These are phyloP conservation scores for Hanseniaspora occidentalis DNA, from an alignment of 805 yeast species.

Conservation along the genomic window DNA sequence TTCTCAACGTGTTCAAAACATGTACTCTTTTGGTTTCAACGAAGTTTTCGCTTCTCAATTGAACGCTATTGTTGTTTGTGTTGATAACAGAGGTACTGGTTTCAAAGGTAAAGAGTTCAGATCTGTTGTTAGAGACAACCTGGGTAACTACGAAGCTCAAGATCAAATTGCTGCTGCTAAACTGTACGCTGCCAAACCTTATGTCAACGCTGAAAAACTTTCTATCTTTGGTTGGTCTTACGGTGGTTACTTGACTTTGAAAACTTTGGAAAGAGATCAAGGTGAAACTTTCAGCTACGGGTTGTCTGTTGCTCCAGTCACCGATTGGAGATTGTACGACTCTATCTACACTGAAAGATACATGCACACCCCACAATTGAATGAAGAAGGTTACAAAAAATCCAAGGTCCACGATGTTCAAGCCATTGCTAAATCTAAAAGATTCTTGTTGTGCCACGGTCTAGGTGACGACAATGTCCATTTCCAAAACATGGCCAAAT, in stretches of 20 bases:
- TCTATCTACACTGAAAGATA: conserved; percentile 91
- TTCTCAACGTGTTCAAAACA: conserved; percentile 65
- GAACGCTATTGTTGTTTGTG: conserved; percentile 80
- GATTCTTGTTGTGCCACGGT: conserved; percentile 89
- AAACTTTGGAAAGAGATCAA: conserved; percentile 71
- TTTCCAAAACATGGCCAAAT: conserved; percentile 72
- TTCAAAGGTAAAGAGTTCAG: conserved; percentile 71
- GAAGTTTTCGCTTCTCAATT: conserved; percentile 65
- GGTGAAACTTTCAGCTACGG: conserved; percentile 75
- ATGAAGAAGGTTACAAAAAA: conserved; percentile 46
- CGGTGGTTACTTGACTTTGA: conserved; percentile 89
- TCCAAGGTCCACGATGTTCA: conserved; percentile 46
- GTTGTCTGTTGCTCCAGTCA: conserved; percentile 95
- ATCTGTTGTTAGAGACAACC: conserved; percentile 62
- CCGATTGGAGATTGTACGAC: conserved; percentile 87
- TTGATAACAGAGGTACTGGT: conserved; percentile 97
- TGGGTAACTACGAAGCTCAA: conserved; percentile 70
- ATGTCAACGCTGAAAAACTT: conserved; percentile 53
- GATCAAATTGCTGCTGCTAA: conserved; percentile 86
- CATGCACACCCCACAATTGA: conserved; percentile 71
- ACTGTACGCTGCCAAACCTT: conserved; percentile 46
- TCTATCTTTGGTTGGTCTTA: conserved; percentile 99
- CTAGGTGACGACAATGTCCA: conserved; percentile 97
- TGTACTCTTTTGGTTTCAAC: conserved; percentile 53
- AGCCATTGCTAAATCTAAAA: conserved; percentile 39